Conservation (phyloP, 805 yeast species). For the Diddensiella transvaalensis region DNA sequence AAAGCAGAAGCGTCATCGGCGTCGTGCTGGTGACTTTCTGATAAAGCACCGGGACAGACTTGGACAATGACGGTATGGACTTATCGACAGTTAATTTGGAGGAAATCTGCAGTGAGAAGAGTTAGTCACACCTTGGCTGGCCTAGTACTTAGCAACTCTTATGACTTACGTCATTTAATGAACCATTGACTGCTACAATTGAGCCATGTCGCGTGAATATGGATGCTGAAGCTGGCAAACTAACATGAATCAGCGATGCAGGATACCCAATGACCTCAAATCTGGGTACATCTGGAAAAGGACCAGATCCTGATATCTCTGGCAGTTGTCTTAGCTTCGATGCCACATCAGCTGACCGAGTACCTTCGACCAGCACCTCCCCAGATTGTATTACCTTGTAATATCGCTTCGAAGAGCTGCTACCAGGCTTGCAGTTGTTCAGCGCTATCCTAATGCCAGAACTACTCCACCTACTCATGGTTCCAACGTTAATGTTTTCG, state of each 20-base stretch:
- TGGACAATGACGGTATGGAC: conserved; percentile 24
- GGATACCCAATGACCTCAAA: conserved; percentile 43
- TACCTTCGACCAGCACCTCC: not conserved
- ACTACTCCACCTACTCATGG: not conserved
- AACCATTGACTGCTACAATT: conserved; percentile 44
- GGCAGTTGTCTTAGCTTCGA: conserved; percentile 25
- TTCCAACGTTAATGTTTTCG: too few relatives aligned
- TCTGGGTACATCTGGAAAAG: conserved; percentile 40
- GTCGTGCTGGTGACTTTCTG: conserved; percentile 33
- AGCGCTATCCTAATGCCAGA: not conserved
- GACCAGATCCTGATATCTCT: conserved; percentile 40
- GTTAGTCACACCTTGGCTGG: not conserved
- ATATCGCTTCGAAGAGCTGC: not conserved
- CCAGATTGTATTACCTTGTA: conserved; percentile 1
- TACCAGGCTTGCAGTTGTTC: too few relatives aligned
- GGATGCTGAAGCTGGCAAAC: conserved; percentile 42
- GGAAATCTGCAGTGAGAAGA: conserved; percentile 20
- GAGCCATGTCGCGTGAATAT: conserved; percentile 42
- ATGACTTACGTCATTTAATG: conserved; percentile 26
- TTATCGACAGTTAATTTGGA: conserved; percentile 26
- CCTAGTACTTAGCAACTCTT: too few relatives aligned
- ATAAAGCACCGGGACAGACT: conserved; percentile 32
- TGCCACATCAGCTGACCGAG: conserved; percentile 18
- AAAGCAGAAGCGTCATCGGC: conserved; percentile 29
- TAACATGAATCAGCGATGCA: conserved; percentile 39